Conservation (phyloP, 345 rosid genomes). For the Linum tenue region DNA sequence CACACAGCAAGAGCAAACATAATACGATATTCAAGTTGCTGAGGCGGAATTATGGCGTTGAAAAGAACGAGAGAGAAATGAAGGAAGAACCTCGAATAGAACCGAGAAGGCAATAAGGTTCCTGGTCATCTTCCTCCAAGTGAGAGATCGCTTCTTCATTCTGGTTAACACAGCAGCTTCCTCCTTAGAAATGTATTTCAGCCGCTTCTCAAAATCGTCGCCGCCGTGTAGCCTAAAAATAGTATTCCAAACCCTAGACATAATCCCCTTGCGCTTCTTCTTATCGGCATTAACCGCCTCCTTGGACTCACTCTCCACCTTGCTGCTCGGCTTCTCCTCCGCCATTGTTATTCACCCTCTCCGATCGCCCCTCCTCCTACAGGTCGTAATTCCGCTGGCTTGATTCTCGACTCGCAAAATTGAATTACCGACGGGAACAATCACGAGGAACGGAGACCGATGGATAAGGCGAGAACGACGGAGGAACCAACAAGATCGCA, state of each 20-base stretch:
- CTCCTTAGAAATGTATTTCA: constrained; percentile 70
- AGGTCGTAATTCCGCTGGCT: no score
- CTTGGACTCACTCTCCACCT: background rate
- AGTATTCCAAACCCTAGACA: constrained; percentile 67
- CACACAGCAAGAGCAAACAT: no score
- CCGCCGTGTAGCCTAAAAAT: constrained; percentile 51
- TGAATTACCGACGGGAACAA: no score
- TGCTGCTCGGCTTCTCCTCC: background rate
- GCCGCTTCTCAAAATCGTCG: constrained; percentile 87
- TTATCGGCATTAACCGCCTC: background rate
- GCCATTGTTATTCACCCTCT: background rate
- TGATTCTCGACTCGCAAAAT: no score
- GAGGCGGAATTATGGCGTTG: no score
- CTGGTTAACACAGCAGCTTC: constrained; percentile 64
- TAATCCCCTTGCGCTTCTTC: constrained; percentile 50
- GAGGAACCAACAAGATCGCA: no score
- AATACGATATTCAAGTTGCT: background rate
- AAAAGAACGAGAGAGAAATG: background rate
- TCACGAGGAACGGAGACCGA: no score
- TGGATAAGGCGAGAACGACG: no score
- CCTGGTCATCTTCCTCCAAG: constrained; percentile 54
- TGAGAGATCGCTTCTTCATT: constrained; percentile 50
- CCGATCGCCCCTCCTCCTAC: background rate
- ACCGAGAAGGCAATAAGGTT: constrained; percentile 56
- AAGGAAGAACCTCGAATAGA: constrained; percentile 51